Percentiles rank a stretch among this genome's conserved stretches.
Conservation (phyloP, 345 rosid species). For the Carallia brachiata region DNA sequence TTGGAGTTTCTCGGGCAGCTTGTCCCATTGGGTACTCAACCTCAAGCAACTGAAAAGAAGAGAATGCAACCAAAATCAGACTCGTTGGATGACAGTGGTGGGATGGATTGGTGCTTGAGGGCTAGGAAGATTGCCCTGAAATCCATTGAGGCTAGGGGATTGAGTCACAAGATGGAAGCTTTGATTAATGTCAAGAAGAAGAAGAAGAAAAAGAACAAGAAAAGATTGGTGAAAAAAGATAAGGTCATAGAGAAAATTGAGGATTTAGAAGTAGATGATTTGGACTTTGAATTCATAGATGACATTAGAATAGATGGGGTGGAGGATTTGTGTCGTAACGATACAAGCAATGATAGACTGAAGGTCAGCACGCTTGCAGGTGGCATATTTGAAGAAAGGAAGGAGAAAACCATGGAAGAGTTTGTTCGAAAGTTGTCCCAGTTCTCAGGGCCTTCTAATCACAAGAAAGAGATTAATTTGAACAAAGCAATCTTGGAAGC, state of each 20-base stretch:
- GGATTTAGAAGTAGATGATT: conserved; percentile 33
- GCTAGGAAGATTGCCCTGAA: conserved; percentile 74
- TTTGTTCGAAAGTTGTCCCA: conserved; percentile 70
- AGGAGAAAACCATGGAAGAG: conserved; percentile 55
- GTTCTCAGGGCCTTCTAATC: conserved; percentile 71
- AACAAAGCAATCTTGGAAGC: conserved; percentile 75
- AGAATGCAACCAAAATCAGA: conserved; percentile 46
- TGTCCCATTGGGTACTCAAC: conserved; percentile 55
- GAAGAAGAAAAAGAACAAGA: conserved; percentile 41
- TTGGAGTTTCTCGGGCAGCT: conserved; percentile 68
- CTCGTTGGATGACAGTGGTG: conserved; percentile 50
- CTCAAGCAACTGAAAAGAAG: conserved; percentile 57
- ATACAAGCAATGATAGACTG: conserved; percentile 35
- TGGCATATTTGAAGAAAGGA: conserved; percentile 72
- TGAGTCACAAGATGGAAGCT: conserved; percentile 48
- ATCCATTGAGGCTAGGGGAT: conserved; percentile 73
- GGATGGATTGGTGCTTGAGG: conserved; percentile 93
- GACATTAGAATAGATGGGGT: conserved; percentile 30
- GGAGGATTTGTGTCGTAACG: conserved; percentile 24
- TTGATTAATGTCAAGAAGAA: conserved; percentile 52
- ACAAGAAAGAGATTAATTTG: conserved; percentile 70
- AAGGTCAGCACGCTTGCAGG: conserved; percentile 55
- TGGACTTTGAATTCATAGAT: conserved; percentile 20
- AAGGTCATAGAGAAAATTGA: conserved; percentile 36
- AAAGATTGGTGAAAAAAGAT: conserved; percentile 28